A percentile compares a stretch with the other conserved stretches of the same genome.
These are phyloP conservation scores for Claviceps sorghi DNA, from an alignment of 2,329 filamentous ascomycete species.

Conservation along the genomic window DNA sequence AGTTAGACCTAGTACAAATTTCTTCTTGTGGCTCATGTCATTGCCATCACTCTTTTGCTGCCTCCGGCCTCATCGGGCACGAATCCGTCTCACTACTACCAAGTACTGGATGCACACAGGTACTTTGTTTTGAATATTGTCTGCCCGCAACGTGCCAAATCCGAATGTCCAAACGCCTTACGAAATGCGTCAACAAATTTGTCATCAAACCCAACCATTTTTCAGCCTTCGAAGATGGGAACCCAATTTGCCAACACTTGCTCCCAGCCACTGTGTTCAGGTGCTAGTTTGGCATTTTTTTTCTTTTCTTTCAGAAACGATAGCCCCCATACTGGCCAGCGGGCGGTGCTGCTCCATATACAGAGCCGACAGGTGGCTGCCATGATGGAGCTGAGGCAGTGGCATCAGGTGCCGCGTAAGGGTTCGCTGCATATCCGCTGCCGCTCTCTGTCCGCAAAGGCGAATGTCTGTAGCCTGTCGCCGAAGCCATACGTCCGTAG, in stretches of 20 bases:
- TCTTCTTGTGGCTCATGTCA: not conserved
- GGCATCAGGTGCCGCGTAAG: constrained; percentile 17
- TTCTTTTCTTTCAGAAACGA: constrained; percentile 14
- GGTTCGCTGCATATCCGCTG: constrained; percentile 13
- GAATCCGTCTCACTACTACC: not conserved
- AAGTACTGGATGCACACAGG: not conserved
- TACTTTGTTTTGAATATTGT: not conserved
- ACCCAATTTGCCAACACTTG: not conserved
- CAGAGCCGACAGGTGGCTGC: constrained; percentile 18
- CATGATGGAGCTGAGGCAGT: constrained; percentile 9
- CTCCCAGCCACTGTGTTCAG: not conserved
- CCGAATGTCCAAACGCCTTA: constrained; percentile 13
- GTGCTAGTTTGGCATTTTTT: not conserved
- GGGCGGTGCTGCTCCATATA: constrained; percentile 17
- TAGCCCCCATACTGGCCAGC: constrained; percentile 23
- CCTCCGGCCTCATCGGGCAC: not conserved
- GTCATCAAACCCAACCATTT: constrained; percentile 2
- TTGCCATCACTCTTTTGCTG: not conserved
- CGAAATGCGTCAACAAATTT: constrained; percentile 7
- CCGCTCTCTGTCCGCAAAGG: constrained; percentile 33
- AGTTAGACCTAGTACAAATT: not conserved
- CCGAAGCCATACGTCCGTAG: constrained; percentile 27
- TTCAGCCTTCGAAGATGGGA: not conserved
- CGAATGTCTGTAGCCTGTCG: constrained; percentile 34
- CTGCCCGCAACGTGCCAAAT: not conserved